Conservation (phyloP, 1,284 basidiomycete species). For the Cystobasidium slooffiae region DNA sequence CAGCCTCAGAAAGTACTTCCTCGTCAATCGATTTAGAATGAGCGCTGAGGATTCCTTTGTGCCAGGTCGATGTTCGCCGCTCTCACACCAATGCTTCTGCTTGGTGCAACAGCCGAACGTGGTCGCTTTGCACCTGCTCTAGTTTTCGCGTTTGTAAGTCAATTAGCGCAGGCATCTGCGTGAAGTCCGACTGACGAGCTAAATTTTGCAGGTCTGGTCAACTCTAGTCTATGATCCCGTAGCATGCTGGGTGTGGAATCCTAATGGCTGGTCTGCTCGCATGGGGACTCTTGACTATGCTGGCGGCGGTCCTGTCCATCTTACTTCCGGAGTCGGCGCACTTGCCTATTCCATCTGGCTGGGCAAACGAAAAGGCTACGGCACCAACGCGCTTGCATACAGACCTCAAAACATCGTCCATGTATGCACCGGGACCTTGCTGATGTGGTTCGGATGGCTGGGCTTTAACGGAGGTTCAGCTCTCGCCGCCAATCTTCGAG, state of each 20-base stretch:
- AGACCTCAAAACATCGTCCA: conserved; percentile 58
- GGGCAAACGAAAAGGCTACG: conserved; percentile 58
- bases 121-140: conserved; percentile 84
- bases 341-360: conserved; percentile 56
- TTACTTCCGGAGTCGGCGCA: conserved; percentile 55
- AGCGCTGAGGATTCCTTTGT: not conserved
- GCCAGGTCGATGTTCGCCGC: conserved; percentile 74
- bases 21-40: too few species aligned
- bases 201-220: conserved; percentile 29
- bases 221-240: conserved; percentile 52
- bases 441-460: conserved; percentile 57
- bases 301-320: conserved; percentile 59
- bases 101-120: conserved; percentile 82
- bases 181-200: not conserved
- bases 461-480: conserved; percentile 57
- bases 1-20: too few species aligned
- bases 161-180: too few species aligned
- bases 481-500: conserved; percentile 58
- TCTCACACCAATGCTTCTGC: conserved; percentile 66
- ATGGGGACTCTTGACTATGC: conserved; percentile 58
- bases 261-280: conserved; percentile 33
- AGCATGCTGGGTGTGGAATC: conserved; percentile 51
- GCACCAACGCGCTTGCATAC: conserved; percentile 58
- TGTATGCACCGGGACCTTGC: conserved; percentile 58
- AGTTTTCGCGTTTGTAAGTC: conserved; percentile 72